A percentile compares a stretch with the other conserved stretches of the same genome.
Evolutionary conservation across 768 basidiomycete species (phyloP).

Genomic region (Boletus speciosus): DNA sequence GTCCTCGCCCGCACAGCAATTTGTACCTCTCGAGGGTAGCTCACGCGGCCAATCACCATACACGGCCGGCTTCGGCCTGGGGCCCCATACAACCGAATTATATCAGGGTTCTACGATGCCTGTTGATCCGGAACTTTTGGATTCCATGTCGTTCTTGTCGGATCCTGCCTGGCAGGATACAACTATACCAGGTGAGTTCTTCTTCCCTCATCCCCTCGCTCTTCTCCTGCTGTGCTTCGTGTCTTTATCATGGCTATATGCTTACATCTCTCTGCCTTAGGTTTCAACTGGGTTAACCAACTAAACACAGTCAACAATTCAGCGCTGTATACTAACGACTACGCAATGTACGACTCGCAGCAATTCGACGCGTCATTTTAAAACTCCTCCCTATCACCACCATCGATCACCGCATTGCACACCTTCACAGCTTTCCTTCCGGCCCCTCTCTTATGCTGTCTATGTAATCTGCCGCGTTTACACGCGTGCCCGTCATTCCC

Average conservation of each 20-base stretch:
- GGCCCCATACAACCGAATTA: constrained; percentile 33
- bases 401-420: not conserved
- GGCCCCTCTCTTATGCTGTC: not conserved
- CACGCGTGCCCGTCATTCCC: not conserved
- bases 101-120: constrained; percentile 48
- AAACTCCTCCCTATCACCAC: not conserved
- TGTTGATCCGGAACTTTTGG: constrained; percentile 58
- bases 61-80: constrained; percentile 3
- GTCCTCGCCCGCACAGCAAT: constrained; percentile 33
- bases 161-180: constrained; percentile 58
- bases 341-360: constrained; percentile 23
- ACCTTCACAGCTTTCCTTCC: not conserved
- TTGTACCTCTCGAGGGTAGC: constrained; percentile 39
- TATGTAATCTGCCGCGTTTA: not conserved
- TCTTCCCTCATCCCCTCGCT: not conserved
- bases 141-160: constrained; percentile 56
- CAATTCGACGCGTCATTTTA: constrained; percentile 15
- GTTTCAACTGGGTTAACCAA: constrained; percentile 37
- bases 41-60: constrained; percentile 11
- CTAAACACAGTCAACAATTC: constrained; percentile 17
- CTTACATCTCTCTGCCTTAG: constrained; percentile 15
- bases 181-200: constrained; percentile 47
- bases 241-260: not conserved
- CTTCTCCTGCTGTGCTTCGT: not conserved
- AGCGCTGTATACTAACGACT: constrained; percentile 24